A percentile compares a stretch with the other conserved stretches of the same genome.
Conservation (phyloP, 2,329 filamentous ascomycete genomes). For the Ophiostoma himal-ulmi region DNA sequence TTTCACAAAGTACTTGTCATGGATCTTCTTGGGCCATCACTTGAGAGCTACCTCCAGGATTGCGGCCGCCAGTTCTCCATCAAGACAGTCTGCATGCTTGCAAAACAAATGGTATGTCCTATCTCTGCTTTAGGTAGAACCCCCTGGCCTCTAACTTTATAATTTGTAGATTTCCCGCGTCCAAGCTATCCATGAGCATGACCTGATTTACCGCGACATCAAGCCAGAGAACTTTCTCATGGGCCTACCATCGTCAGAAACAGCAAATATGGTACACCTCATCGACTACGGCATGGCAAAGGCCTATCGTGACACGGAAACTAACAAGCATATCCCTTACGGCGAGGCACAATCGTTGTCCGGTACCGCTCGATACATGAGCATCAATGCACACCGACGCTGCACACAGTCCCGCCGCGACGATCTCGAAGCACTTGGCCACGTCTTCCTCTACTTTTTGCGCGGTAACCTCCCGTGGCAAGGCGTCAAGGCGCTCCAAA, state of each 20-base stretch:
- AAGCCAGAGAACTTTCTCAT: constrained; percentile 99
- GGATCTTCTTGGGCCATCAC: constrained; percentile 26
- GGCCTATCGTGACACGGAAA: constrained; percentile 96
- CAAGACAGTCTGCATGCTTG: constrained; percentile 26
- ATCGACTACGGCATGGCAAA: constrained; percentile 99
- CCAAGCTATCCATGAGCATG: constrained; percentile 92
- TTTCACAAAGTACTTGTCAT: constrained; percentile 27
- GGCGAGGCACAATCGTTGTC: constrained; percentile 93
- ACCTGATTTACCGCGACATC: constrained; percentile 97
- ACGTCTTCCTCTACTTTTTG: constrained; percentile 70
- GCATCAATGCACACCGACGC: constrained; percentile 97
- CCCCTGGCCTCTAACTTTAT: background rate
- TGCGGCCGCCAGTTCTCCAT: constrained; percentile 21
- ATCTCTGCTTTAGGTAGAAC: background rate
- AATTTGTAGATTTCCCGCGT: constrained; percentile 70
- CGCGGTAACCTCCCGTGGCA: constrained; percentile 66
- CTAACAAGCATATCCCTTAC: constrained; percentile 97
- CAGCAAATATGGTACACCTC: constrained; percentile 91
- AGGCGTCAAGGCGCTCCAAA: constrained; percentile 63
- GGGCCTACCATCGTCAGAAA: constrained; percentile 80
- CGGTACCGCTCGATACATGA: constrained; percentile 97
- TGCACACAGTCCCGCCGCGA: constrained; percentile 93
- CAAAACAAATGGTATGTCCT: constrained; percentile 26
- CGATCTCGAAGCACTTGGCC: constrained; percentile 83
- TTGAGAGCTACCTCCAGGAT: constrained; percentile 23